Conservation (phyloP, 164 flowering plant genomes). For the Liquidambar formosana region DNA sequence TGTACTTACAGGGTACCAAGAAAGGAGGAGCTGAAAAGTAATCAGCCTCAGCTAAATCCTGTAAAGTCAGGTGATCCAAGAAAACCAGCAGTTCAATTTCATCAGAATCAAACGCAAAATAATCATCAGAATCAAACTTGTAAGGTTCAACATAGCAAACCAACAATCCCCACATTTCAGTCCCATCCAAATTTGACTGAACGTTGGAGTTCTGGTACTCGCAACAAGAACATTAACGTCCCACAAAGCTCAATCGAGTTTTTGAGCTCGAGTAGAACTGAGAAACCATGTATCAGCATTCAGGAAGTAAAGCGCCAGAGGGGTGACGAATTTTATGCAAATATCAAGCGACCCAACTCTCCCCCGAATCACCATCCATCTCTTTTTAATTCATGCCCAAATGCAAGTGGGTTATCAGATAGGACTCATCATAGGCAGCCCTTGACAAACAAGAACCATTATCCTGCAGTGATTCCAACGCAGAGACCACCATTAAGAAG, state of each 20-base stretch:
- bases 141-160: neutral
- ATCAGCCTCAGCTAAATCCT: slow-evolving; percentile 10
- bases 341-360: too few species aligned
- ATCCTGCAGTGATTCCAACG: slow-evolving; percentile 9
- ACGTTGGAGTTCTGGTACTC: neutral
- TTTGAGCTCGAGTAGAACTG: neutral
- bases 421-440: slow-evolving; percentile 20
- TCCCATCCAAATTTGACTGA: neutral
- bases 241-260: neutral
- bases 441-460: slow-evolving; percentile 18
- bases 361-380: too few species aligned
- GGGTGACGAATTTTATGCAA: too few species aligned
- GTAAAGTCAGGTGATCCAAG: neutral
- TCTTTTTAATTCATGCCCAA: too few species aligned
- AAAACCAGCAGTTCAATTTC: slow-evolving; percentile 4
- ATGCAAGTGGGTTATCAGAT: slow-evolving; percentile 6
- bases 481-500: neutral
- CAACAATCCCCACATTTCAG: neutral
- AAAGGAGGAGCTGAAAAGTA: slow-evolving; percentile 11
- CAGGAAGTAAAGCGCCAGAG: neutral
- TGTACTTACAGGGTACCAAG: slow-evolving; percentile 15
- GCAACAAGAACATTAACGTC: slow-evolving; percentile 1
- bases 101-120: neutral
- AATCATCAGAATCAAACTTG: neutral
- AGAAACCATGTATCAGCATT: neutral